Evolutionary conservation across 805 yeast species (phyloP).

Genomic region (Ogataea philodendri): DNA sequence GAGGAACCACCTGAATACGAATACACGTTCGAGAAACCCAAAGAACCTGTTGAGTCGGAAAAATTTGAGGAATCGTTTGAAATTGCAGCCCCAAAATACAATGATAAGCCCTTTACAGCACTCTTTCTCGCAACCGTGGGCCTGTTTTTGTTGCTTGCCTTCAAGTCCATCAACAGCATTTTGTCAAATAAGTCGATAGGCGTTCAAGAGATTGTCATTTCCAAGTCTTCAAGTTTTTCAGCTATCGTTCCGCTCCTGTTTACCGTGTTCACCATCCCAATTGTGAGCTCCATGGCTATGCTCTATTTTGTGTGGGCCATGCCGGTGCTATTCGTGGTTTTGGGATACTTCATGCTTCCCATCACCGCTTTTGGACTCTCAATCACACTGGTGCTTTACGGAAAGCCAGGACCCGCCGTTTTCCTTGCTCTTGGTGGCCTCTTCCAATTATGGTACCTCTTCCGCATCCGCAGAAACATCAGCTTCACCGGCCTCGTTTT

Average conservation of each 20-base stretch:
- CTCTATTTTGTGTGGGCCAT: constrained; percentile 26
- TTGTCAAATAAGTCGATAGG: background rate
- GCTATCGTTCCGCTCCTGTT: constrained; percentile 11
- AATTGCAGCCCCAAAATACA: constrained; percentile 56
- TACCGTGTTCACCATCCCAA: constrained; percentile 22
- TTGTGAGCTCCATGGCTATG: constrained; percentile 21
- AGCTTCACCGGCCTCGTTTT: constrained; percentile 31
- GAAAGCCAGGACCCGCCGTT: constrained; percentile 20
- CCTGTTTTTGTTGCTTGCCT: constrained; percentile 15
- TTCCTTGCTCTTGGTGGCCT: constrained; percentile 22
- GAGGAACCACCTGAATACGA: constrained; percentile 29
- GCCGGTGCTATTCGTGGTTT: constrained; percentile 31
- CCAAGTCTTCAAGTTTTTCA: constrained; percentile 4
- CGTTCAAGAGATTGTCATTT: background rate
- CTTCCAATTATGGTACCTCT: constrained; percentile 25
- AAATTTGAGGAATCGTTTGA: constrained; percentile 69
- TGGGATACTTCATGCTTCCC: constrained; percentile 31
- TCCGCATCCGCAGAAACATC: constrained; percentile 26
- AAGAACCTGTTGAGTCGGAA: constrained; percentile 30
- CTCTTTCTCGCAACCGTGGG: constrained; percentile 36
- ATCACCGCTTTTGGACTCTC: constrained; percentile 27
- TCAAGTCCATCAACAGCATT: background rate
- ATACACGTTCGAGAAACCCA: constrained; percentile 33
- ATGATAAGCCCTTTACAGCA: constrained; percentile 71
- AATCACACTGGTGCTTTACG: constrained; percentile 19